Evolutionary conservation across 176 grass and related monocot species (phyloP).

Genomic region (Oryza punctata): DNA sequence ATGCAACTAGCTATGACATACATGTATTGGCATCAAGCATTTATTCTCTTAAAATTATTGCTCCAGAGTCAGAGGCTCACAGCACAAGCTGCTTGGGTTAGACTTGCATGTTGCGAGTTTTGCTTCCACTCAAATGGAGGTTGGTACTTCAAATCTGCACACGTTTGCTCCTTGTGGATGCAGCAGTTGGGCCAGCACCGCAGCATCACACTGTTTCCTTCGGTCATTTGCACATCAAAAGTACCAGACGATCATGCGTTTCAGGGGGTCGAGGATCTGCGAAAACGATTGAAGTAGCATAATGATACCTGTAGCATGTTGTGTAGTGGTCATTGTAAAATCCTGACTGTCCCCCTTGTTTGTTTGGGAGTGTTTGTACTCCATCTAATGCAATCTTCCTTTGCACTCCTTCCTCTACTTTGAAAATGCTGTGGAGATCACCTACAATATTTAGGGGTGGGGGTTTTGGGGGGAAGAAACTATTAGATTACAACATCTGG

Average conservation of each 20-base stretch:
- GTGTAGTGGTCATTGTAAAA: slow-evolving; percentile 2
- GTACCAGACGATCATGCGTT: background rate
- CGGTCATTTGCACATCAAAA: background rate
- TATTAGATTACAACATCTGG: background rate
- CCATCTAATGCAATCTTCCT: slow-evolving; percentile 6
- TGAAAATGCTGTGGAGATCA: slow-evolving; percentile 20
- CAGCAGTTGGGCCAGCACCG: background rate
- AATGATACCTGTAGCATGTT: background rate
- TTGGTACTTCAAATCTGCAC: too few species aligned
- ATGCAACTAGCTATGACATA: background rate
- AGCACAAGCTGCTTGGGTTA: background rate
- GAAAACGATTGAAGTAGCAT: slow-evolving; percentile 9
- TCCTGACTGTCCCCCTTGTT: background rate
- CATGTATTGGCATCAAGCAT: background rate
- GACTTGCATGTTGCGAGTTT: background rate
- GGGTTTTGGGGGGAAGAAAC: background rate
- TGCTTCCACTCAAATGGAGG: background rate
- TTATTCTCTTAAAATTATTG: background rate
- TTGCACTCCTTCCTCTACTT: background rate
- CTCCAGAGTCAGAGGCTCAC: background rate
- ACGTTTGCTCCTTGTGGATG: background rate
- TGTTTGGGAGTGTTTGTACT: slow-evolving; percentile 9
- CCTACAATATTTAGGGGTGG: background rate
- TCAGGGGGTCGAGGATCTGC: background rate
- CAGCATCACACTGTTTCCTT: slow-evolving; percentile 6